phyloP scores from a whole-genome alignment of 768 basidiomycete species.

The Russula virescens region DNA sequence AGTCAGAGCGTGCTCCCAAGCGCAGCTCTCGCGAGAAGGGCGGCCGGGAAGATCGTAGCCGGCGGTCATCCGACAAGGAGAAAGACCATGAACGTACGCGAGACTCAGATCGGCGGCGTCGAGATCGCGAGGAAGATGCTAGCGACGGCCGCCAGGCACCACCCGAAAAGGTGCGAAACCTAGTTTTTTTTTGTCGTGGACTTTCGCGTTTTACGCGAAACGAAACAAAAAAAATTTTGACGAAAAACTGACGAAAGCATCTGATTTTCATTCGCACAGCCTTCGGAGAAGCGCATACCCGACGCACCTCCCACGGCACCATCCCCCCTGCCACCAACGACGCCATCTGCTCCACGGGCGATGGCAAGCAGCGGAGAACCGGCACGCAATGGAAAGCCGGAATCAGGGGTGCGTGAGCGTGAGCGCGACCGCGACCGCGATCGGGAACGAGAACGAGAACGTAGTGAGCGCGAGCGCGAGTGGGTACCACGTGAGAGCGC shows the following conservation, averaged over 20 bases:
- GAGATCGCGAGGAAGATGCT: conserved; percentile 53
- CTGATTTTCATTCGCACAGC: conserved; percentile 30
- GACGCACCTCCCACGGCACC: conserved; percentile 40
- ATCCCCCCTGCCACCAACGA: conserved; percentile 44
- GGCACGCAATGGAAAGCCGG: conserved; percentile 38
- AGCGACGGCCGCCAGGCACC: conserved; percentile 41
- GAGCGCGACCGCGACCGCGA: conserved; percentile 47
- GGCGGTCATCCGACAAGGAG: conserved; percentile 65
- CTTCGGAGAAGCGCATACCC: conserved; percentile 49
- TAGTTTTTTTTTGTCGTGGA: not conserved
- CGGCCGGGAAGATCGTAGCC: conserved; percentile 62
- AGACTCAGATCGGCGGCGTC: conserved; percentile 61
- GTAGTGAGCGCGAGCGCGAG: too few species aligned
- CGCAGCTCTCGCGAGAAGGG: conserved; percentile 74
- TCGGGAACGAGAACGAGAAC: conserved; percentile 24
- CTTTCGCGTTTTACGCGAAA: not conserved
- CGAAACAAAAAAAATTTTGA: not conserved
- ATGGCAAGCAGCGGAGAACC: conserved; percentile 50
- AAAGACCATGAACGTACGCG: conserved; percentile 52
- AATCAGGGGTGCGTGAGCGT: conserved; percentile 33
- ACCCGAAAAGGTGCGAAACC: conserved; percentile 51
- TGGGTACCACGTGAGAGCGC: conserved; percentile 21
- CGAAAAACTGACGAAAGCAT: too few species aligned
- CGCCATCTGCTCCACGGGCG: conserved; percentile 66
- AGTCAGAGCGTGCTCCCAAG: conserved; percentile 74